phyloP scores from a whole-genome alignment of 495 filamentous ascomycete species.

The Extremus antarcticus region DNA sequence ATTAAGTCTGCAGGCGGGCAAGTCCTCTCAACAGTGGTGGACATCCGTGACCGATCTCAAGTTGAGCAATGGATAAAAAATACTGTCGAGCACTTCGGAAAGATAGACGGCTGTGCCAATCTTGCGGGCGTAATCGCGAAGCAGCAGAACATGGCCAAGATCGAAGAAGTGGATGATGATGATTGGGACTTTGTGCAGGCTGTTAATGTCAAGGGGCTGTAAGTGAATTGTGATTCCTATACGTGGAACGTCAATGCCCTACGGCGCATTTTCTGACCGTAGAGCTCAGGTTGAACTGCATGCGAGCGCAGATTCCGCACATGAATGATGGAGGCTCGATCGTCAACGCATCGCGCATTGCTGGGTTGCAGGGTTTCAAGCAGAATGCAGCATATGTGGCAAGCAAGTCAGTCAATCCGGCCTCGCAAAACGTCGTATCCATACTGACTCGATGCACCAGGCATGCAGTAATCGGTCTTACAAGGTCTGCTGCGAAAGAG shows the following conservation, averaged over 20 bases:
- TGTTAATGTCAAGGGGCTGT: constrained; percentile 21
- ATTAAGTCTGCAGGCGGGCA: background rate
- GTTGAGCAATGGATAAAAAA: constrained; percentile 40
- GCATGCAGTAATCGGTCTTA: constrained; percentile 1
- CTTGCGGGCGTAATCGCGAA: constrained; percentile 19
- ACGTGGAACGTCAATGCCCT: too few species aligned
- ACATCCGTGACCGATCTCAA: constrained; percentile 31
- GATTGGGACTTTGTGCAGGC: constrained; percentile 21
- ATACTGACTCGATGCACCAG: constrained; percentile 3
- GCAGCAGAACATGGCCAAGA: constrained; percentile 14
- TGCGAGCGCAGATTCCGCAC: constrained; percentile 9
- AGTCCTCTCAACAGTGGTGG: constrained; percentile 19
- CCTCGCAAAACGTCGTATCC: background rate
- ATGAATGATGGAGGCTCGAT: background rate
- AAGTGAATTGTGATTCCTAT: background rate
- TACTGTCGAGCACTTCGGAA: constrained; percentile 32
- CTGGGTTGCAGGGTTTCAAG: background rate
- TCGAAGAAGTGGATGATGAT: constrained; percentile 22
- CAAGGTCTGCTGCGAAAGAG: constrained; percentile 5
- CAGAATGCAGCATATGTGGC: constrained; percentile 1
- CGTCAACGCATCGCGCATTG: constrained; percentile 1
- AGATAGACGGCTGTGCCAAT: constrained; percentile 21
- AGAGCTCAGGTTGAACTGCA: too few species aligned
- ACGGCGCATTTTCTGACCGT: too few species aligned
- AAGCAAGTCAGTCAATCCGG: background rate